These are phyloP conservation scores for Mycena filopes DNA, from an alignment of 768 basidiomycete genomes.

Conservation along the genomic window DNA sequence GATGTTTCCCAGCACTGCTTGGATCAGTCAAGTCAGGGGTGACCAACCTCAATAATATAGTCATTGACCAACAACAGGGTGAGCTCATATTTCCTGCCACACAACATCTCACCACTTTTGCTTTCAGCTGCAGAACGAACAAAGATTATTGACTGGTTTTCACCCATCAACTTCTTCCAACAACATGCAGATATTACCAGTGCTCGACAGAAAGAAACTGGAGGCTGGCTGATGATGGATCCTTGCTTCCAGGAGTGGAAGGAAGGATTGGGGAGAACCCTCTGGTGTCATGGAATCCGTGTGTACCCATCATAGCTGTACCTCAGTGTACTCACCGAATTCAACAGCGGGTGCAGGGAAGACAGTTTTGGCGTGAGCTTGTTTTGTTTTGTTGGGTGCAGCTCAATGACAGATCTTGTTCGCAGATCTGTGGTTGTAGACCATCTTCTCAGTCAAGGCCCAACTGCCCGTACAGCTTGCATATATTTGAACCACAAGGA, in stretches of 20 bases:
- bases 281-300: conserved; percentile 7
- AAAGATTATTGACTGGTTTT: neutral
- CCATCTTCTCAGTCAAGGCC: neutral
- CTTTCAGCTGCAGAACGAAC: too few species aligned
- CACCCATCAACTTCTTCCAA: conserved; percentile 7
- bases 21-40: too few species aligned
- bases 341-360: conserved; percentile 2
- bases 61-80: too few species aligned
- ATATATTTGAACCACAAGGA: conserved; percentile 10
- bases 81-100: too few species aligned
- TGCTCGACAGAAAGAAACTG: neutral
- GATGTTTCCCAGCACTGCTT: too few species aligned
- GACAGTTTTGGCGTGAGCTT: neutral
- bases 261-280: neutral
- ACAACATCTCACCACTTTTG: too few species aligned
- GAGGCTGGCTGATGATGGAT: conserved; percentile 8
- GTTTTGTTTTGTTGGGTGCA: neutral
- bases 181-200: conserved; percentile 7
- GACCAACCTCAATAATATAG: too few species aligned
- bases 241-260: neutral
- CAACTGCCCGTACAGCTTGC: neutral
- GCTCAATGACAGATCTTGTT: neutral
- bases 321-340: neutral
- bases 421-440: neutral
- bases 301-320: neutral